Conservation (phyloP, 2,329 filamentous ascomycete species). For the Colletotrichum sp. region DNA sequence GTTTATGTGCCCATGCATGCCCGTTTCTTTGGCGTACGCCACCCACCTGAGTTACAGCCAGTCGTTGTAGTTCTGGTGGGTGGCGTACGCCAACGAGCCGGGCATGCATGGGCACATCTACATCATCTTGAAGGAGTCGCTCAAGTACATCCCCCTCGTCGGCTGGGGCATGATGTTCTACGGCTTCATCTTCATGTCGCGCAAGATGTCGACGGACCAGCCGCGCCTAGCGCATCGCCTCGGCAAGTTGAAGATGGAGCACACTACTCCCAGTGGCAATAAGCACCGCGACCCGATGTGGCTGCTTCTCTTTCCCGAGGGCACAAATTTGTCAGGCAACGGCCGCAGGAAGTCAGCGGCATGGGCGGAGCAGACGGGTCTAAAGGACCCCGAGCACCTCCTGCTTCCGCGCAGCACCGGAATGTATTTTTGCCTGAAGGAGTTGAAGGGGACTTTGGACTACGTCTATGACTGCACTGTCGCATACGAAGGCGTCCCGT, state of each 20-base stretch:
- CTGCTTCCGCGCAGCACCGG: slow-evolving; percentile 83
- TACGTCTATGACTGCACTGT: slow-evolving; percentile 95
- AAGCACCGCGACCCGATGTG: slow-evolving; percentile 81
- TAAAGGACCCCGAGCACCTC: slow-evolving; percentile 75
- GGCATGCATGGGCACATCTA: slow-evolving; percentile 85
- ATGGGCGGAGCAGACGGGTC: slow-evolving; percentile 79
- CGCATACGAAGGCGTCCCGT: slow-evolving; percentile 93
- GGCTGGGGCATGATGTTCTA: slow-evolving; percentile 86
- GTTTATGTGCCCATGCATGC: no score
- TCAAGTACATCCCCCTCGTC: slow-evolving; percentile 81
- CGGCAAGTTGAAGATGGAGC: slow-evolving; percentile 67
- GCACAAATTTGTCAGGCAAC: slow-evolving; percentile 79
- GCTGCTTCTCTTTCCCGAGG: slow-evolving; percentile 87
- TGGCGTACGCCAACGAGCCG: slow-evolving; percentile 75
- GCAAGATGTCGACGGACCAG: slow-evolving; percentile 84
- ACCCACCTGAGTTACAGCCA: no score
- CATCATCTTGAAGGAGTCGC: slow-evolving; percentile 88
- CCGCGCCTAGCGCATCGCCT: slow-evolving; percentile 77
- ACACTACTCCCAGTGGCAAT: slow-evolving; percentile 57
- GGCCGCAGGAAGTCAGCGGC: slow-evolving; percentile 72
- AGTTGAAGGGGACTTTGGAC: slow-evolving; percentile 76
- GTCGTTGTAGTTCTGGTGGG: no score
- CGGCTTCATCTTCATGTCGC: slow-evolving; percentile 90
- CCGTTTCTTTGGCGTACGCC: no score
- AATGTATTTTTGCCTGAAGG: slow-evolving; percentile 77